Percentiles rank a stretch among this genome's conserved stretches.
Evolutionary conservation across 768 basidiomycete genomes (phyloP).

Genomic region (Mrakia blollopis): DNA sequence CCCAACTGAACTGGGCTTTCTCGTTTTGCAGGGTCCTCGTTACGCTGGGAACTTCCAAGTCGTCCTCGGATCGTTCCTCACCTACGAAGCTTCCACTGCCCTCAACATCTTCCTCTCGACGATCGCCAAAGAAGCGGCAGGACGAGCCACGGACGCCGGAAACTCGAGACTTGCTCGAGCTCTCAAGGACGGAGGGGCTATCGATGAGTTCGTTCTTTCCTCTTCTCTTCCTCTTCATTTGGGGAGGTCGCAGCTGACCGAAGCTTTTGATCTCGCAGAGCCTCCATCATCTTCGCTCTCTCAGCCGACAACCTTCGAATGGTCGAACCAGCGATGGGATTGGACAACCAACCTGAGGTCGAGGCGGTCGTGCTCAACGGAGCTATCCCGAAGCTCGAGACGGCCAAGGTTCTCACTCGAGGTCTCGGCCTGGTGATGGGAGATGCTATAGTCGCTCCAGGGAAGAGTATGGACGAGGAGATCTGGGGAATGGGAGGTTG

Average conservation of each 20-base stretch:
- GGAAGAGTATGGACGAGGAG: slow-evolving; percentile 62
- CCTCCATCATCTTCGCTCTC: slow-evolving; percentile 34
- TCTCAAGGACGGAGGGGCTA: slow-evolving; percentile 47
- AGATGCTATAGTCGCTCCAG: slow-evolving; percentile 57
- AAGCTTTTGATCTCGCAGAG: not conserved
- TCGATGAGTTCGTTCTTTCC: slow-evolving; percentile 32
- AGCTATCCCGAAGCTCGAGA: slow-evolving; percentile 17
- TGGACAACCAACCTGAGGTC: slow-evolving; percentile 18
- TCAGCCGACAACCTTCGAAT: slow-evolving; percentile 31
- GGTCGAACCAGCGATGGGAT: slow-evolving; percentile 26
- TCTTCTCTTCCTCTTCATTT: not conserved
- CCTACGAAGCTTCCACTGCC: slow-evolving; percentile 77
- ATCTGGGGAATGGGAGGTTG: slow-evolving; percentile 81
- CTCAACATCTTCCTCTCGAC: slow-evolving; percentile 67
- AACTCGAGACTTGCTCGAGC: slow-evolving; percentile 50
- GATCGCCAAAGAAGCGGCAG: slow-evolving; percentile 39
- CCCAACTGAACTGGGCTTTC: not conserved
- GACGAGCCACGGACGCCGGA: slow-evolving; percentile 36
- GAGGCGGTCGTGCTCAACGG: slow-evolving; percentile 26
- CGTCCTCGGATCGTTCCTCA: slow-evolving; percentile 65
- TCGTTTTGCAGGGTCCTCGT: slow-evolving; percentile 53
- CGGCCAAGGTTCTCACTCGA: not conserved
- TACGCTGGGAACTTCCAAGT: slow-evolving; percentile 75
- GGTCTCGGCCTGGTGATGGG: slow-evolving; percentile 43
- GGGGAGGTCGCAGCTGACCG: not conserved